Conservation (phyloP, 2,329 filamentous ascomycete genomes). For the Neonectria magnoliae region DNA sequence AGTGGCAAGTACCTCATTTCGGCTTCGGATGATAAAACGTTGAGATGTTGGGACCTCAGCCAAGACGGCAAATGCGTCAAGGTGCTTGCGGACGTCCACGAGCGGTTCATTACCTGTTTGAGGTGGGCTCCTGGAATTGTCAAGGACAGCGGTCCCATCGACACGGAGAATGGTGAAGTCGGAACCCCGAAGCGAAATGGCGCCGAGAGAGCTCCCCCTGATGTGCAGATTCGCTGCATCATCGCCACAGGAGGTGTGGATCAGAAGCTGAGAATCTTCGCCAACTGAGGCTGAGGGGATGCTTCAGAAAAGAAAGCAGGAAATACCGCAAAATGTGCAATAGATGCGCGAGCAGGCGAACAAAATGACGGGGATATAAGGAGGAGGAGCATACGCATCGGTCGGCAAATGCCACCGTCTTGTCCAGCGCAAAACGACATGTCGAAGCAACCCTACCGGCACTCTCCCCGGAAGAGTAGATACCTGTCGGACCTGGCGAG, state of each 20-base stretch:
- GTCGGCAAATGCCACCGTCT: not conserved
- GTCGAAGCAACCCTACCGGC: constrained; percentile 1
- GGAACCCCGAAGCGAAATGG: constrained; percentile 34
- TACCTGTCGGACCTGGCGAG: not conserved
- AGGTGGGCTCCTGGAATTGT: constrained; percentile 77
- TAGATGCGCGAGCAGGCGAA: not conserved
- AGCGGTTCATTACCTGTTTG: constrained; percentile 86
- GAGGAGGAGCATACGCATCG: constrained; percentile 6
- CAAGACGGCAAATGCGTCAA: constrained; percentile 94
- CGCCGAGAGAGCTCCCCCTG: constrained; percentile 11
- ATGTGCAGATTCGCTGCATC: constrained; percentile 25
- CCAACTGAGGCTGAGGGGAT: constrained; percentile 13
- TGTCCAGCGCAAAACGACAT: constrained; percentile 11
- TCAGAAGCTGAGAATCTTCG: constrained; percentile 24
- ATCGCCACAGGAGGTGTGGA: constrained; percentile 25
- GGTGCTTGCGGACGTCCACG: constrained; percentile 78
- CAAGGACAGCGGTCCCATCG: constrained; percentile 31
- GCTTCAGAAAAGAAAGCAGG: constrained; percentile 2
- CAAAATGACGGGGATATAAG: constrained; percentile 7
- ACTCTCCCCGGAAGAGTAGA: constrained; percentile 1
- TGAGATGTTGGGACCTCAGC: constrained; percentile 91
- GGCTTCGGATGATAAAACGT: constrained; percentile 88
- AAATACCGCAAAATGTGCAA: constrained; percentile 1
- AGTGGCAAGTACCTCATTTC: constrained; percentile 90
- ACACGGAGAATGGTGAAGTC: constrained; percentile 34